Conservation (phyloP, 768 basidiomycete genomes). For the Melanogaster broomeanus region DNA sequence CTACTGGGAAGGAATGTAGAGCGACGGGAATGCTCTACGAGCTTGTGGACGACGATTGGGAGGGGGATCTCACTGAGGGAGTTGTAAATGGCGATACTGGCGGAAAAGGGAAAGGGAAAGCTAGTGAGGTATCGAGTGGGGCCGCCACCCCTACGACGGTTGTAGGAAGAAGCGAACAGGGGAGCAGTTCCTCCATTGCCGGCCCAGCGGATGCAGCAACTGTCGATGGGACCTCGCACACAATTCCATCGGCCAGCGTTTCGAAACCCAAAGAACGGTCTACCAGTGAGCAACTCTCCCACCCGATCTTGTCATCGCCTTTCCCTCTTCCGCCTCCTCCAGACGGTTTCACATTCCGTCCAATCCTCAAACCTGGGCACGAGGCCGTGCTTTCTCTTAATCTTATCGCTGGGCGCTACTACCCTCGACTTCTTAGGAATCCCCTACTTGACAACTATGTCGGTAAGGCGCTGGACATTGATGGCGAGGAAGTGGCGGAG, state of each 20-base stretch:
- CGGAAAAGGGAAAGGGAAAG: slow-evolving; percentile 35
- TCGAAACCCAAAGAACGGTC: slow-evolving; percentile 17
- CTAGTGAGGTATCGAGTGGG: slow-evolving; percentile 17
- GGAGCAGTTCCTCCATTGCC: background rate
- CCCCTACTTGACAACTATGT: slow-evolving; percentile 53
- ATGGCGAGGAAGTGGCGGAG: slow-evolving; percentile 39
- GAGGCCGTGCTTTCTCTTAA: slow-evolving; percentile 71
- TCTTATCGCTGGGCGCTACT: slow-evolving; percentile 79
- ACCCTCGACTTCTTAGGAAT: slow-evolving; percentile 68
- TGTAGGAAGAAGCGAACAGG: slow-evolving; percentile 4
- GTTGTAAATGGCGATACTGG: slow-evolving; percentile 3
- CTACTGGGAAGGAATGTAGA: slow-evolving; percentile 55
- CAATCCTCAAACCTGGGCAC: slow-evolving; percentile 58
- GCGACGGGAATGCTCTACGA: slow-evolving; percentile 78
- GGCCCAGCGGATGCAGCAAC: slow-evolving; percentile 20
- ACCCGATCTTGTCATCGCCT: slow-evolving; percentile 32
- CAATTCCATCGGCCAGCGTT: slow-evolving; percentile 15
- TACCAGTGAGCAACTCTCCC: slow-evolving; percentile 37
- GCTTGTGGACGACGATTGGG: slow-evolving; percentile 76
- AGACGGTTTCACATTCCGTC: slow-evolving; percentile 66
- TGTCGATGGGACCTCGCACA: slow-evolving; percentile 10
- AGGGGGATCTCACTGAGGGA: slow-evolving; percentile 33
- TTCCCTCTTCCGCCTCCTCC: slow-evolving; percentile 65
- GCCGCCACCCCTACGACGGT: slow-evolving; percentile 1
- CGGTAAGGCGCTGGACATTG: slow-evolving; percentile 38